Base-by-base conservation (phyloP, 139 green algal species). In the Micractinium conductrix region DNA sequence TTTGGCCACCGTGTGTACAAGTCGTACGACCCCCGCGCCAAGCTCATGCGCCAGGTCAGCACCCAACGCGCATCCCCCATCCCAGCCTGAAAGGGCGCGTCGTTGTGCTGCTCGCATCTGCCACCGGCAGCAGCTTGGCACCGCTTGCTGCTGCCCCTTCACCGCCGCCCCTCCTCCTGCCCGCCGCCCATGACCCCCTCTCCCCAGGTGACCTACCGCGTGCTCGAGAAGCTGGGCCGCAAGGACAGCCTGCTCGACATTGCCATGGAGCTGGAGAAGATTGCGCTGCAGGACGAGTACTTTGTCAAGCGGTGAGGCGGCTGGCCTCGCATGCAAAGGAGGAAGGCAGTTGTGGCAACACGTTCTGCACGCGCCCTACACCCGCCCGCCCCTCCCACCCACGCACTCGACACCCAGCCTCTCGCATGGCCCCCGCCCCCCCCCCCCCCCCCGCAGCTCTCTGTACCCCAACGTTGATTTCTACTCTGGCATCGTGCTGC, bases 381-480 rank as follows among this genome's bases (percentile, higher is more conserved):
- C 16, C 63, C 4, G 7, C 8, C n/a, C 26, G 19, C 30, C n/a
- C 30, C n/a, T 42, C 63, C 73, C 73, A 21, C 35, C 24, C 70
- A 60, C 42, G 12, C 4, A 33, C 70, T 9, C 2, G 3, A 43
- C 42, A 17, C 70, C 73, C 44, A 30, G 16, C 3, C 70, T 48
- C 22, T 12, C 4, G 28, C 43, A 4, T 7, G 2, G 26, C 28
- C 9, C 70, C 30, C 62, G 19, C 62, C 35, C 68, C 5, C 19
- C 30, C 24, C 26, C 48, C 0, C 17, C 4, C 37, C 53, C n/a
- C 53, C 30, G 78, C 78, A 67, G 86, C 22, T 74, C 81, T 24
- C 88, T 96, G 33, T 96, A 96, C 82, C 93, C 93, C 38, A 96
- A 96, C 88, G 88, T 96, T 0, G 93, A 96, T 81, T 96, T 96